These are phyloP conservation scores for Tricholoma sp. DNA, from an alignment of 768 basidiomycete genomes.

Conservation along the genomic window DNA sequence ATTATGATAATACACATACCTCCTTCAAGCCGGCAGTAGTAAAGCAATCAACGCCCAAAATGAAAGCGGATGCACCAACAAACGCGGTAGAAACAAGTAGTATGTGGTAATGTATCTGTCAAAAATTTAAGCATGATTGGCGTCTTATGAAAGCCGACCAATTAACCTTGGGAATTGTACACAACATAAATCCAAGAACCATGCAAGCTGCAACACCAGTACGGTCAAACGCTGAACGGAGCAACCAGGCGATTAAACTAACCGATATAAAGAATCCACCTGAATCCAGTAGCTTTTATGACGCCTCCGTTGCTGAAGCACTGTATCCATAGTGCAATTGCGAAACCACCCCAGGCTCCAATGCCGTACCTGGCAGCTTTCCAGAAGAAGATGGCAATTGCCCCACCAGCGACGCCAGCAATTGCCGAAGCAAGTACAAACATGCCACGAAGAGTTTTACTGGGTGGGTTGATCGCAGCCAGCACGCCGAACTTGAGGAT, in stretches of 20 bases:
- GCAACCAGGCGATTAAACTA: conserved; percentile 9
- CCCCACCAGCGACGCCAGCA: conserved; percentile 82
- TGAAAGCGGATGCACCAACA: conserved; percentile 87
- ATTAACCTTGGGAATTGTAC: conserved; percentile 70
- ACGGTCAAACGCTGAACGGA: conserved; percentile 14
- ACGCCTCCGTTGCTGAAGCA: conserved; percentile 80
- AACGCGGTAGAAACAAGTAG: conserved; percentile 83
- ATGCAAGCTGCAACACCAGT: conserved; percentile 46
- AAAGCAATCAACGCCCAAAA: conserved; percentile 91
- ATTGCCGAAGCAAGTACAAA: conserved; percentile 81
- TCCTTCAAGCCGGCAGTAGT: conserved; percentile 91
- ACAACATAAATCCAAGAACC: conserved; percentile 75
- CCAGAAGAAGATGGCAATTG: conserved; percentile 88
- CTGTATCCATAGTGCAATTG: conserved; percentile 83
- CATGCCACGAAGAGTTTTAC: conserved; percentile 74
- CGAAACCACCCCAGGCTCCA: conserved; percentile 84
- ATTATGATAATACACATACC: conserved; percentile 37
- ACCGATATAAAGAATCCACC: conserved; percentile 92
- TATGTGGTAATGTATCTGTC: conserved; percentile 75
- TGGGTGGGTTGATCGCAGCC: conserved; percentile 79
- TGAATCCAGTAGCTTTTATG: conserved; percentile 67
- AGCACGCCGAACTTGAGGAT: conserved; percentile 87
- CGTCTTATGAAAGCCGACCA: conserved; percentile 1
- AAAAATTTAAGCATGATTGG: conserved; percentile 6
- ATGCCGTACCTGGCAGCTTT: conserved; percentile 81